These are phyloP conservation scores for Penicillium cataractarum DNA, from an alignment of 495 filamentous ascomycete species.

Conservation along the genomic window DNA sequence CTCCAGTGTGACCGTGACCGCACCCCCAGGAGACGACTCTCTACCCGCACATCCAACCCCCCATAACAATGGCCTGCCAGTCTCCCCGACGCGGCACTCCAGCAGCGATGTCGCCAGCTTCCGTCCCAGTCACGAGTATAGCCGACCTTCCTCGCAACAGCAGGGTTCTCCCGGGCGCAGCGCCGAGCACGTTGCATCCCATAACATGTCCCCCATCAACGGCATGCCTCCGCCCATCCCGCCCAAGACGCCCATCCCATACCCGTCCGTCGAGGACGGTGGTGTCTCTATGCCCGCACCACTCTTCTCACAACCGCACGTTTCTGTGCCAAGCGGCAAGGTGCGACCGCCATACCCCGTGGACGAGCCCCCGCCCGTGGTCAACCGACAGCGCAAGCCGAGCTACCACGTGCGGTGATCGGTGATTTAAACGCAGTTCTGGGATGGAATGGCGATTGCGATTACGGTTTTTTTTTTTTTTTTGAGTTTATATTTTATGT, in stretches of 20 bases:
- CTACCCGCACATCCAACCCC: slow-evolving; percentile 40
- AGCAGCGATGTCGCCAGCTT: slow-evolving; percentile 39
- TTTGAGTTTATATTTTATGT: slow-evolving; percentile 6
- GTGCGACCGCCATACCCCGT: slow-evolving; percentile 73
- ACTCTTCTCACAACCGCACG: slow-evolving; percentile 24
- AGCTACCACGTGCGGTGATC: slow-evolving; percentile 65
- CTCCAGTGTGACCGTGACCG: slow-evolving; percentile 32
- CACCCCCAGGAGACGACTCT: slow-evolving; percentile 30
- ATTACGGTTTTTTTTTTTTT: not conserved
- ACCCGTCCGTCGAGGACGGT: slow-evolving; percentile 38
- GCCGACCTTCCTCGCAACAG: slow-evolving; percentile 40
- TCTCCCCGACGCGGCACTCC: slow-evolving; percentile 42
- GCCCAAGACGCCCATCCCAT: slow-evolving; percentile 80
- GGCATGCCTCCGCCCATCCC: slow-evolving; percentile 76
- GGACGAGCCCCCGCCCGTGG: slow-evolving; percentile 79
- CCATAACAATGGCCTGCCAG: slow-evolving; percentile 29
- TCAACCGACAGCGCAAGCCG: slow-evolving; percentile 86
- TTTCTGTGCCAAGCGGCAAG: slow-evolving; percentile 29
- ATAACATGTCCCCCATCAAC: slow-evolving; percentile 38
- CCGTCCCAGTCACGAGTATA: slow-evolving; percentile 41
- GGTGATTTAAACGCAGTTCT: not conserved
- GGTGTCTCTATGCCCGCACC: slow-evolving; percentile 43
- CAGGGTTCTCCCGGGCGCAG: slow-evolving; percentile 49
- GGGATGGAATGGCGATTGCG: not conserved
- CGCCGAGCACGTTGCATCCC: slow-evolving; percentile 43